Conservation (phyloP, 2,329 filamentous ascomycete species). For the Clarireedia monteithiana region DNA sequence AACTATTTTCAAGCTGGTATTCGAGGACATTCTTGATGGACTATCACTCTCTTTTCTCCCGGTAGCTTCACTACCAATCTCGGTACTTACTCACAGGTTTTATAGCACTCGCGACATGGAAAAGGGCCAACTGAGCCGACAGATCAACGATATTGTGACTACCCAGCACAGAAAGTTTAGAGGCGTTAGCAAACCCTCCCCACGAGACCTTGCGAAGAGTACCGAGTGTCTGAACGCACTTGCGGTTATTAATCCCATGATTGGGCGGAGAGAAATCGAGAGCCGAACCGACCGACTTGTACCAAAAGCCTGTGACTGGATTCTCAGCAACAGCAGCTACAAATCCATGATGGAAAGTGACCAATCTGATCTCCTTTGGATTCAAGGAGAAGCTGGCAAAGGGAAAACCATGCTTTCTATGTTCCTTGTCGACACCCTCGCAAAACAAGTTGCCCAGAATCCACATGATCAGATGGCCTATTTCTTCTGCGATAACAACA, state of each 20-base stretch:
- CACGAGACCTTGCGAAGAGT: neutral
- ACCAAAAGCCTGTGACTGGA: constrained; percentile 7
- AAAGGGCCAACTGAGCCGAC: constrained; percentile 5
- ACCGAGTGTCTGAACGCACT: constrained; percentile 5
- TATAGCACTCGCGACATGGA: neutral
- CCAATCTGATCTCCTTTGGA: constrained; percentile 7
- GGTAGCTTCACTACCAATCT: neutral
- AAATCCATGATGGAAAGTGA: constrained; percentile 4
- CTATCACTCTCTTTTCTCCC: neutral
- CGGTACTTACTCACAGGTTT: neutral
- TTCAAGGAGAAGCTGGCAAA: constrained; percentile 9
- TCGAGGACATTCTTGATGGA: neutral
- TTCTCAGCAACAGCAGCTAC: constrained; percentile 3
- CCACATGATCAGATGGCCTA: constrained; percentile 5
- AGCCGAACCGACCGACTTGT: constrained; percentile 8
- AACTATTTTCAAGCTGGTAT: neutral
- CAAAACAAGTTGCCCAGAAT: constrained; percentile 7
- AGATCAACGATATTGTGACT: constrained; percentile 8
- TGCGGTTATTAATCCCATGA: constrained; percentile 3
- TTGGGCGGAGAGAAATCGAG: constrained; percentile 4
- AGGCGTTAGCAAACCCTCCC: neutral
- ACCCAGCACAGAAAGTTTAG: constrained; percentile 8
- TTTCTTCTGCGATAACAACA: constrained; percentile 9
- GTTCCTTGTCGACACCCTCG: constrained; percentile 3
- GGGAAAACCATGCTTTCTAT: constrained; percentile 10